phyloP scores from a whole-genome alignment of 129 eudicot species.

The Kitagawia praeruptora region DNA sequence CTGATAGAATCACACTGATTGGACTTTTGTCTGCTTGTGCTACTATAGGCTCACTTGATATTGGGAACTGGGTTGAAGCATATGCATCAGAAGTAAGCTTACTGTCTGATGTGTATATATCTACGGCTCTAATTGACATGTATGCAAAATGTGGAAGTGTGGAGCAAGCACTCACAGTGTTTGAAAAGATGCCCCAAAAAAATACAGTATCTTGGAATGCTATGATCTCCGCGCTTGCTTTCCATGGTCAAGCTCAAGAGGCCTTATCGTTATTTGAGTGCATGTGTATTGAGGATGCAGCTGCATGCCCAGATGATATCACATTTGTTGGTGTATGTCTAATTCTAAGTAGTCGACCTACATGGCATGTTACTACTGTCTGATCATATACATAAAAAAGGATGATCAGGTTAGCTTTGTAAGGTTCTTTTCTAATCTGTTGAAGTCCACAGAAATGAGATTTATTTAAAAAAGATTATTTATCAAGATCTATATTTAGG shows the following conservation, averaged over 20 bases:
- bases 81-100: conserved; percentile 55
- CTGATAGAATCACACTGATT: conserved; percentile 56
- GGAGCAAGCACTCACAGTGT: conserved; percentile 44
- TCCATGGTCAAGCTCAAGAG: conserved; percentile 56
- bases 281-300: conserved; percentile 35
- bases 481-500: no score
- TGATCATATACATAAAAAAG: no score
- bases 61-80: conserved; percentile 46
- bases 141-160: conserved; percentile 64
- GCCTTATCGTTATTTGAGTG: conserved; percentile 45
- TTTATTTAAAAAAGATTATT: no score
- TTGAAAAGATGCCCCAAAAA: conserved; percentile 40
- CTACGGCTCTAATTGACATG: conserved; percentile 75
- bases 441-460: no score
- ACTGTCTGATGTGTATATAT: conserved; percentile 47
- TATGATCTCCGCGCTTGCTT: conserved; percentile 74
- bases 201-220: conserved; percentile 69
- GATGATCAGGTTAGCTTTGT: no score
- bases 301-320: conserved; percentile 43
- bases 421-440: no score
- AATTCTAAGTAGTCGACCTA: no score
- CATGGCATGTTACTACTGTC: no score
- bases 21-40: conserved; percentile 70
- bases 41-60: conserved; percentile 64
- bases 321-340: conserved; percentile 61